Evolutionary conservation across 352 stramenopile genomes (phyloP), one percentile per base, ranked within the genome.

Genomic region (Phytophthora constricta): DNA sequence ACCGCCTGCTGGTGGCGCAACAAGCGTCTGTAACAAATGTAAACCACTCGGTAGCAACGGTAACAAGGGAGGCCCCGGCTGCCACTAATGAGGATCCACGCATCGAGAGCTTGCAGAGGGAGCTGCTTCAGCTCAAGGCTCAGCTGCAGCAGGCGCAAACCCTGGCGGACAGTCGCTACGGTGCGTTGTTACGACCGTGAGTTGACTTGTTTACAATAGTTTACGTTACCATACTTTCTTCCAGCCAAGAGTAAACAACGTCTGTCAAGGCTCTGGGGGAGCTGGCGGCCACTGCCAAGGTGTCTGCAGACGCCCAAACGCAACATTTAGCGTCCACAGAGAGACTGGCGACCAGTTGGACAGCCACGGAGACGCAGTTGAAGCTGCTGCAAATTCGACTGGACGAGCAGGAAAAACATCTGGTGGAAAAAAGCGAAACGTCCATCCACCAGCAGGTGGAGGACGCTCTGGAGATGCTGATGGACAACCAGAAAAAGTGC

Each of bases 251-350:
- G 17, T 23, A 61, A 58, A 17, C 48, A 45, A 3, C 52, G 48
- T 19, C 41, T 59, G 54, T 51, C 48, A 13, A 56, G 22, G 51
- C n/a, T 70, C 10, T 65, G 55, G 55, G n/a, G 62, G 39, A 14
- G 19, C 46, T 65, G 41, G 62, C 55, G 2, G 56, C 56, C 17
- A 60, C 43, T 1, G 56, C 47, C 17, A n/a, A 58, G 19, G 48
- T 33, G 5, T 39, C 55, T 5, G 56, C 41, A 3, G 34, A 64
- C n/a, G 47, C 48, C 14, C 58, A 65, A 25, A 41, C 47, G 19
- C 58, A 58, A 17, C 55, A 61, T n/a, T 26, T 14, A 2, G 45
- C 39, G 14, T 31, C 49, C n/a, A 52, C 25, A 2, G 37, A 61
- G 13, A 50, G 14, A 14, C 26, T 58, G 3, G n/a, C 22, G 16